Conservation (phyloP, 2,329 filamentous ascomycete genomes). For the Ophiocordyceps polyrhachis-furcata region DNA sequence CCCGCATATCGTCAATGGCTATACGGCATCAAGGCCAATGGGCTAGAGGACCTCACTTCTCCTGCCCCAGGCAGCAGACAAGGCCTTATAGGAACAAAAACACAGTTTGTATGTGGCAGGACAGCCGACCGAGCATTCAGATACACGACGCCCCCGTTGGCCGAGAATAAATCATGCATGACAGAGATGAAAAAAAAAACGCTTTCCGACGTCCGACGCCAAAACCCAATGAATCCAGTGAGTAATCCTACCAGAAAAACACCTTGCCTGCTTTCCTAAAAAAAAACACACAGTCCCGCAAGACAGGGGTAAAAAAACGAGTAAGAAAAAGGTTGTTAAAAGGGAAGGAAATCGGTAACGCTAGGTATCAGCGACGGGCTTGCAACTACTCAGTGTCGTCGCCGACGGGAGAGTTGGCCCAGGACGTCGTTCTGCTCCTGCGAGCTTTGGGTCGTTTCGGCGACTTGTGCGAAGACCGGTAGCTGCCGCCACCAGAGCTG, state of each 20-base stretch:
- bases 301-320: slow-evolving; percentile 1
- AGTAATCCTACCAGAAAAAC: background rate
- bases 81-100: background rate
- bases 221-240: slow-evolving; percentile 1
- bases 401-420: slow-evolving; percentile 17
- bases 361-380: background rate
- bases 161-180: background rate
- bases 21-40: background rate
- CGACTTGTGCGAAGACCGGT: slow-evolving; percentile 11
- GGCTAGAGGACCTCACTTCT: no score
- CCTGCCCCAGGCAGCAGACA: no score
- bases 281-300: slow-evolving; percentile 1
- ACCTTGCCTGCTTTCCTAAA: slow-evolving; percentile 2
- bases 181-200: slow-evolving; percentile 6
- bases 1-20: background rate
- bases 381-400: slow-evolving; percentile 15
- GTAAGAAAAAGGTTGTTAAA: background rate
- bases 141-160: background rate
- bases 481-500: slow-evolving; percentile 17
- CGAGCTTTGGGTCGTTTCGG: slow-evolving; percentile 13
- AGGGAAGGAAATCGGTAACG: background rate
- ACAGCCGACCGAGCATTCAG: background rate
- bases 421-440: slow-evolving; percentile 8
- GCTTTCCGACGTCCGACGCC: slow-evolving; percentile 5
- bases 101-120: background rate